These are phyloP conservation scores for Lepidopterella palustris DNA, from an alignment of 495 filamentous ascomycete species.

Conservation along the genomic window DNA sequence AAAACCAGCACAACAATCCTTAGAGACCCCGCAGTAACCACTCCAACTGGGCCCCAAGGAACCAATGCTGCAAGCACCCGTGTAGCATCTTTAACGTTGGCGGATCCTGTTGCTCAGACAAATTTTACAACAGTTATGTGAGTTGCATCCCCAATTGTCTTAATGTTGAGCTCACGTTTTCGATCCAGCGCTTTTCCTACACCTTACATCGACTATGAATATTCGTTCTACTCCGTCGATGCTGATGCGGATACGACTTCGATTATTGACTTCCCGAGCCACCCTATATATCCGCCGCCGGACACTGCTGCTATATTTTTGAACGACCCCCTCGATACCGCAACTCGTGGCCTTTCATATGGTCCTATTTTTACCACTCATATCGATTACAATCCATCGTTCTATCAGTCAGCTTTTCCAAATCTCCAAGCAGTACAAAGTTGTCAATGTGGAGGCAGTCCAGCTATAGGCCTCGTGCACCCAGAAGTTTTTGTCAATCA, in stretches of 20 bases:
- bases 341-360: not conserved
- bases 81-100: not conserved
- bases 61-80: not conserved
- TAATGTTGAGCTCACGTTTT: not conserved
- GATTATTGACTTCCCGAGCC: not conserved
- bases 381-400: not conserved
- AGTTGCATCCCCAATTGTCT: not conserved
- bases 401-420: not conserved
- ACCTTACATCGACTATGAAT: not conserved
- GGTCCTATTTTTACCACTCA: not conserved
- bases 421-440: not conserved
- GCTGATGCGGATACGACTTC: not conserved
- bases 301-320: not conserved
- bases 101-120: not conserved
- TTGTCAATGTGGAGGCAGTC: not conserved
- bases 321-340: not conserved
- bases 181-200: not conserved
- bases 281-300: not conserved
- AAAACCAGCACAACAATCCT: not conserved
- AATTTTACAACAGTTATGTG: not conserved
- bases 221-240: not conserved
- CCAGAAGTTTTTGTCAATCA: not conserved
- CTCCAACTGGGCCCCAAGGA: not conserved
- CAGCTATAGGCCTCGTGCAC: not conserved
- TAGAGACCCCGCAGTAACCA: not conserved